Base-by-base conservation (phyloP, 116 monocot species). In the Dioscorea cayenensis region DNA sequence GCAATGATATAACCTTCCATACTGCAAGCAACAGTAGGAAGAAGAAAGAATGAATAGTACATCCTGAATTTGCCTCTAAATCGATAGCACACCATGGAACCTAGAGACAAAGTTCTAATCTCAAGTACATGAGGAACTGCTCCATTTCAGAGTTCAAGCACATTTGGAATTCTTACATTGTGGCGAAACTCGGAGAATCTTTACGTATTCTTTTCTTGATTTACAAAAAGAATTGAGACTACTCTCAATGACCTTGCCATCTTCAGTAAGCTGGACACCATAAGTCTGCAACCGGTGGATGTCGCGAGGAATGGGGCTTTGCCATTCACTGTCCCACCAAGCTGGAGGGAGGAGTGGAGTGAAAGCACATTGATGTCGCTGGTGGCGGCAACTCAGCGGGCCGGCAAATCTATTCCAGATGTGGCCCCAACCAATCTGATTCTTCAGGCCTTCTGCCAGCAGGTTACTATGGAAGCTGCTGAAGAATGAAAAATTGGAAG, bases 271-370 rank as follows among this genome's bases (percentile, higher is more conserved):
- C 14, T 73, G 74, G 18, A 97, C 86, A 22, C 96, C 96, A 71
- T 84, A 92, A 3, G 68, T 67, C 51, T 77, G 75, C 70, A 97
- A 69, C 65, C 80, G 80, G 3, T 67, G 70, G 23, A 92, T 73
- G 70, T 92, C 86, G 1, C 86, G 87, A 14, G 83, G 52, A 65
- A 84, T 88, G 51, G 96, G 96, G 71, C 90, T 88, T 72, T 92
- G 96, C 96, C 93, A 90, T 10, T 84, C 74, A 6, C 76, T 86
- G 66, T 97, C 92, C 96, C 96, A 97, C 96, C 96, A 97, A 52
- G 81, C 93, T 19, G 81, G 68, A 1, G 92, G 90, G 59, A 92
- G 82, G 51, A 97, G 86, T 6, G 93, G 88, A 14, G 93, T 97
- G 63, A 78, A 37, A 35, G 96, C 86, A 63, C 96, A 97, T 67